Conservation (phyloP, 768 basidiomycete species). For the Lactarius vividus region DNA sequence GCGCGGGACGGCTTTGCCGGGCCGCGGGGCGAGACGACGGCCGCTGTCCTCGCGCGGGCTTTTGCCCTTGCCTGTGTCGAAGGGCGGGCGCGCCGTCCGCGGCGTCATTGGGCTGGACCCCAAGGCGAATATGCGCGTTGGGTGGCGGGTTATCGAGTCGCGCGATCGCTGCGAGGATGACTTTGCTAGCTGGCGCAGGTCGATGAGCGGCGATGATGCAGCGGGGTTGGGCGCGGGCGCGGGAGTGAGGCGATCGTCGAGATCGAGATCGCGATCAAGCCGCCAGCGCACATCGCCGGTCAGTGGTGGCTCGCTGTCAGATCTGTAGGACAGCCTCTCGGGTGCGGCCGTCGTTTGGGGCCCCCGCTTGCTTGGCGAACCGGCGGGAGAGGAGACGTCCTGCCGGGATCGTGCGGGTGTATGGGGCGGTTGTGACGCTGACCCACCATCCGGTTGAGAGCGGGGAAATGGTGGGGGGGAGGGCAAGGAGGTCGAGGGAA, state of each 20-base stretch:
- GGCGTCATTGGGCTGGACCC: conserved; percentile 10
- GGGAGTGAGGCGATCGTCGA: no score
- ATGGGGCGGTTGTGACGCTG: not conserved
- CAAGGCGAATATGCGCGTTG: conserved; percentile 29
- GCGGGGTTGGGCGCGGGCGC: conserved; percentile 23
- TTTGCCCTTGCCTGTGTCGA: conserved; percentile 6
- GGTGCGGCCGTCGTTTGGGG: not conserved
- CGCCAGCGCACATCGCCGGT: conserved; percentile 13
- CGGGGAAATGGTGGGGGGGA: conserved; percentile 23
- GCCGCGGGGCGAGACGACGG: conserved; percentile 9
- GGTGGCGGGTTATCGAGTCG: conserved; percentile 33
- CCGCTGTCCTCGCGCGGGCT: conserved; percentile 13
- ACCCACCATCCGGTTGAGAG: conserved; percentile 8
- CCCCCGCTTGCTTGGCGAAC: conserved; percentile 1
- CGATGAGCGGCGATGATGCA: conserved; percentile 22
- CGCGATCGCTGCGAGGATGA: conserved; percentile 39
- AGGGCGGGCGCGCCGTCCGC: not conserved
- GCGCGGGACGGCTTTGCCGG: conserved; percentile 32
- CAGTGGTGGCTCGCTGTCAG: not conserved
- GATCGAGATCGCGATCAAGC: conserved; percentile 28
- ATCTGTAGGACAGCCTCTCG: not conserved
- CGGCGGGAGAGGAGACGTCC: not conserved
- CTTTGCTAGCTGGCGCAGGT: conserved; percentile 40
- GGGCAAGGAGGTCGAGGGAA: not conserved
- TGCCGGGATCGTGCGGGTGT: not conserved